phyloP scores from a whole-genome alignment of 1,284 basidiomycete species.

The Quambalaria eucalypti region DNA sequence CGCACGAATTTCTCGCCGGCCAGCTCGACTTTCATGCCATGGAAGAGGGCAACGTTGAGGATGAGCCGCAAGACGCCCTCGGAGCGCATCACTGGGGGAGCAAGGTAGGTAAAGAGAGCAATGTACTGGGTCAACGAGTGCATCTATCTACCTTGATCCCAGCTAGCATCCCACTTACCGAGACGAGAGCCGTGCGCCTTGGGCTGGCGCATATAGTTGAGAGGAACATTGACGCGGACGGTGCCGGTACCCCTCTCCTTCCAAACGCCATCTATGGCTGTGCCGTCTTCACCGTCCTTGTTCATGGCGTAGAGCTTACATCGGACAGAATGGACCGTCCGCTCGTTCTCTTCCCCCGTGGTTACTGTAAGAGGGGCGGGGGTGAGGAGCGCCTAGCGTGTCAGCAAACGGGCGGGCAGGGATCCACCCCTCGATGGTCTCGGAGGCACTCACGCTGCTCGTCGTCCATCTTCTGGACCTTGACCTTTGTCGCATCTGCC shows the following conservation, averaged over 20 bases:
- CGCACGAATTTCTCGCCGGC: slow-evolving; percentile 55
- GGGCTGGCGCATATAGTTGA: slow-evolving; percentile 11
- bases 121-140: too few species aligned
- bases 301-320: slow-evolving; percentile 69
- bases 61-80: slow-evolving; percentile 79
- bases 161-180: too few species aligned
- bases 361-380: slow-evolving; percentile 54
- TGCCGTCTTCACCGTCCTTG: not conserved
- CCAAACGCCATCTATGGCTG: slow-evolving; percentile 58
- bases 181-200: too few species aligned
- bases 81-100: slow-evolving; percentile 73
- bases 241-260: slow-evolving; percentile 78
- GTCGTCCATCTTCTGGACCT: slow-evolving; percentile 10
- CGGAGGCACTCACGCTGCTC: slow-evolving; percentile 17
- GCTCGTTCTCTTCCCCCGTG: slow-evolving; percentile 87
- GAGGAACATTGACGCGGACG: slow-evolving; percentile 69
- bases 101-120: not conserved
- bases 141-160: too few species aligned
- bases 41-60: slow-evolving; percentile 75
- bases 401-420: not conserved
- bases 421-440: too few species aligned
- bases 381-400: too few species aligned
- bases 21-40: slow-evolving; percentile 69
- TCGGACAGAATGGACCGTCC: slow-evolving; percentile 71
- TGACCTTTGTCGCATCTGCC: not conserved